phyloP scores from a whole-genome alignment of 805 yeast species.

The Saccharomyces mikatae region DNA sequence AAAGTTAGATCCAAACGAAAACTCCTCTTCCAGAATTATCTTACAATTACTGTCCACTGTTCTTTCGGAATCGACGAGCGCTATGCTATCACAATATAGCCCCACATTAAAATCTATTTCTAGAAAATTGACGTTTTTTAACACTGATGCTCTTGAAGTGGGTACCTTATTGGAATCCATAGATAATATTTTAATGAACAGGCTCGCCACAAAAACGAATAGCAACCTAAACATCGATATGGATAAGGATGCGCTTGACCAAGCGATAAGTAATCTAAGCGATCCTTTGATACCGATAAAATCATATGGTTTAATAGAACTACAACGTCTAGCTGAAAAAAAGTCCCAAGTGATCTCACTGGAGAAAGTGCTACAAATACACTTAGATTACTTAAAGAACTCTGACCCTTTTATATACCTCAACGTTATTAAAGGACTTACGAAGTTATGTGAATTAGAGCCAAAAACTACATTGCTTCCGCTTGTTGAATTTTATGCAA shows the following conservation, averaged over 20 bases:
- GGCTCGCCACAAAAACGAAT: background rate
- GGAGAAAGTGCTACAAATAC: conserved; percentile 52
- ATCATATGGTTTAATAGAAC: conserved; percentile 71
- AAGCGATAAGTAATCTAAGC: conserved; percentile 59
- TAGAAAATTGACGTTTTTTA: conserved; percentile 9
- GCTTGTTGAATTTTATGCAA: conserved; percentile 35
- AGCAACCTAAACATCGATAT: conserved; percentile 3
- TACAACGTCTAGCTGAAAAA: conserved; percentile 46
- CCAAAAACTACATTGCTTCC: conserved; percentile 32
- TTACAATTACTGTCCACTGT: conserved; percentile 35
- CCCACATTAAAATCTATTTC: conserved; percentile 28
- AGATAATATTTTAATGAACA: background rate
- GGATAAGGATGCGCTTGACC: conserved; percentile 37
- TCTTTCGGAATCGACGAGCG: conserved; percentile 24
- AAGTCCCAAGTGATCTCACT: conserved; percentile 44
- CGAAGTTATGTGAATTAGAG: conserved; percentile 44
- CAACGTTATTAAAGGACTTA: conserved; percentile 74
- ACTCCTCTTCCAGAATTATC: conserved; percentile 22
- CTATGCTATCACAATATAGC: conserved; percentile 14
- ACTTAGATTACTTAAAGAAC: conserved; percentile 58
- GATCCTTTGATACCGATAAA: conserved; percentile 78
- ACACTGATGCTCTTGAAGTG: background rate
- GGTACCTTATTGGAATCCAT: background rate
- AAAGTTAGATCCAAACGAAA: background rate
- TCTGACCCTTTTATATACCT: conserved; percentile 82